Conservation (phyloP, 805 yeast species). For the Saccharomycopsis sp. region DNA sequence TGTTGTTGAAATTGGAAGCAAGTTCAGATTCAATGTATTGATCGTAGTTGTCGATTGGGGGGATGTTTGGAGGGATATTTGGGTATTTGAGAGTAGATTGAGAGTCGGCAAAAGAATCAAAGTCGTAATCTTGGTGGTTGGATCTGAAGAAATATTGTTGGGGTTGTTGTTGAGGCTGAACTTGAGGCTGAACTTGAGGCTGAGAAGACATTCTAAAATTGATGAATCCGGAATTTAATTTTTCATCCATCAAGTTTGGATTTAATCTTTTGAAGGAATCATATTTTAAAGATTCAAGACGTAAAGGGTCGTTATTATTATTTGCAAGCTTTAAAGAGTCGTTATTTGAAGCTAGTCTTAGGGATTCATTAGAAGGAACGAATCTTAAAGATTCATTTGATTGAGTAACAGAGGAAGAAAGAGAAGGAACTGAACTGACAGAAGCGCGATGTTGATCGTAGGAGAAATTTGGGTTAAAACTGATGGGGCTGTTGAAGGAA, state of each 20-base stretch:
- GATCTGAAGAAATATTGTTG: not conserved
- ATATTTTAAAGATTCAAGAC: constrained; percentile 4
- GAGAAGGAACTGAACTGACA: constrained; percentile 16
- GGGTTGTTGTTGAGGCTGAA: constrained; percentile 1
- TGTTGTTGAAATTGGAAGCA: not conserved
- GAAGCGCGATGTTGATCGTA: constrained; percentile 18
- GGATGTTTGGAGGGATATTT: not conserved
- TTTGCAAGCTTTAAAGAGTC: constrained; percentile 5
- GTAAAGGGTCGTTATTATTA: constrained; percentile 6
- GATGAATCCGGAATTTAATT: not conserved
- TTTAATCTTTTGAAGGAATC: not conserved
- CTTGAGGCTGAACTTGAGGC: not conserved
- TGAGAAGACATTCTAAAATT: not conserved
- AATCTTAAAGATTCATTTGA: constrained; percentile 12
- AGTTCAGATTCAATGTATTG: not conserved
- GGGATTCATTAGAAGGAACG: constrained; percentile 14
- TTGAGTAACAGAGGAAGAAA: constrained; percentile 15
- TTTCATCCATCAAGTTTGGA: not conserved
- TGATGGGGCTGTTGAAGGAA: too few species aligned
- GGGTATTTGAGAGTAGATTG: not conserved
- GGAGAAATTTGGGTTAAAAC: too few species aligned
- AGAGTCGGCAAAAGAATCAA: not conserved
- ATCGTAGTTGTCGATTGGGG: not conserved
- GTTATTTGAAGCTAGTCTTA: constrained; percentile 3
- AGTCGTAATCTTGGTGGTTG: not conserved